Evolutionary conservation across 352 stramenopile species (phyloP).

Genomic region (Globisporangium irregulare): DNA sequence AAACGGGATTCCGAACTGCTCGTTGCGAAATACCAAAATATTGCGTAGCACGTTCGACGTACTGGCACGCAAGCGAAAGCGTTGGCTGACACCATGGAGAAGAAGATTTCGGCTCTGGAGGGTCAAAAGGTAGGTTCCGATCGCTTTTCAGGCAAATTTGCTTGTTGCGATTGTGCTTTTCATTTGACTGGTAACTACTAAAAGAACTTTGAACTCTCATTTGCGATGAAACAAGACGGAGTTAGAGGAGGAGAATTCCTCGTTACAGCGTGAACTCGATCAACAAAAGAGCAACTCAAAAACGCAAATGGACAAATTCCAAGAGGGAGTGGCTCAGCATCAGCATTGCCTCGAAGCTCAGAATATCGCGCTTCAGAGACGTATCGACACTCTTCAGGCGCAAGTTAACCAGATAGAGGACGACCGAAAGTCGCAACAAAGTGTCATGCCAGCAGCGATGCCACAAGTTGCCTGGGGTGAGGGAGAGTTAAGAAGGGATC

Average conservation of each 20-base stretch:
- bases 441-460: neutral
- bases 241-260: conserved; percentile 26
- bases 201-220: neutral
- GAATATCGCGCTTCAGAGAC: conserved; percentile 24
- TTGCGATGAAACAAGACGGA: conserved; percentile 19
- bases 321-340: conserved; percentile 18
- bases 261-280: conserved; percentile 29
- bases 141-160: neutral
- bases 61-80: conserved; percentile 17
- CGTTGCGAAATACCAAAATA: neutral
- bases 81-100: conserved; percentile 17
- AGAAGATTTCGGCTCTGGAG: conserved; percentile 13
- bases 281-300: conserved; percentile 14
- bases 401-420: conserved; percentile 18
- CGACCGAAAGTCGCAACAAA: conserved; percentile 9
- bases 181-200: neutral
- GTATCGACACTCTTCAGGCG: conserved; percentile 28
- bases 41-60: conserved; percentile 8
- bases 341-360: conserved; percentile 20
- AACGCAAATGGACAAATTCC: conserved; percentile 17
- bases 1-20: neutral
- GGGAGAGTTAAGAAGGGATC: neutral
- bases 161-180: neutral
- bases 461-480: conserved; percentile 17
- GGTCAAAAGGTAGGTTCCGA: conserved; percentile 15